These are phyloP conservation scores for Cutaneotrichosporon spelunceum DNA, from an alignment of 1,284 basidiomycete species.

Conservation along the genomic window DNA sequence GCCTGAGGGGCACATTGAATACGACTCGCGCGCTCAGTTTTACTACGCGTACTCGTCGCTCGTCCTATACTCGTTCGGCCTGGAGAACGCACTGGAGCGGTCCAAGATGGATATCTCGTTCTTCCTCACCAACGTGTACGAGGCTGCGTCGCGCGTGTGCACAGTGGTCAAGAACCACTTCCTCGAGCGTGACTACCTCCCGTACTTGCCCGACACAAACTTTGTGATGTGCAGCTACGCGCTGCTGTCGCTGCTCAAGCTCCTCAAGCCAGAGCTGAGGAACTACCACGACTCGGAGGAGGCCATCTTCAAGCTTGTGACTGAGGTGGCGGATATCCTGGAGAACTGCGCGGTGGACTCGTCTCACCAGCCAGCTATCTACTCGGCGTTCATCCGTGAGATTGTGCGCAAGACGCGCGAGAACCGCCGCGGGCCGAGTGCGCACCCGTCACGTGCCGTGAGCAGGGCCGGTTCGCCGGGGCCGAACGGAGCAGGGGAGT, in stretches of 20 bases:
- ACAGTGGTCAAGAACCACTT: slow-evolving; percentile 60
- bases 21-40: slow-evolving; percentile 58
- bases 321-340: slow-evolving; percentile 73
- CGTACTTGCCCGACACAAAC: slow-evolving; percentile 84
- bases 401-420: slow-evolving; percentile 55
- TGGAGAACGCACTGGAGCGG: slow-evolving; percentile 85
- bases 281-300: slow-evolving; percentile 46
- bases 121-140: slow-evolving; percentile 80
- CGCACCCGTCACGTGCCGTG: slow-evolving; percentile 21
- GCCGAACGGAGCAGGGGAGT: slow-evolving; percentile 8
- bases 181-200: slow-evolving; percentile 69
- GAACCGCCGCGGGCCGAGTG: slow-evolving; percentile 21
- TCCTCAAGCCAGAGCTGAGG: slow-evolving; percentile 52
- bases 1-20: slow-evolving; percentile 22
- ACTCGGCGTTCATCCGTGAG: slow-evolving; percentile 78
- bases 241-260: slow-evolving; percentile 80
- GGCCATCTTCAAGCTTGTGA: slow-evolving; percentile 48
- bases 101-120: slow-evolving; percentile 64
- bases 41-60: slow-evolving; percentile 81
- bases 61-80: slow-evolving; percentile 88
- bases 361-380: slow-evolving; percentile 78
- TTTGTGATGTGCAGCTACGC: slow-evolving; percentile 84
- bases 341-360: slow-evolving; percentile 70
- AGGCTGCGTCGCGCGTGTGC: slow-evolving; percentile 58
- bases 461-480: slow-evolving; percentile 18